Conservation (phyloP, 306 rosid genomes). For the Boehmeria nivea region DNA sequence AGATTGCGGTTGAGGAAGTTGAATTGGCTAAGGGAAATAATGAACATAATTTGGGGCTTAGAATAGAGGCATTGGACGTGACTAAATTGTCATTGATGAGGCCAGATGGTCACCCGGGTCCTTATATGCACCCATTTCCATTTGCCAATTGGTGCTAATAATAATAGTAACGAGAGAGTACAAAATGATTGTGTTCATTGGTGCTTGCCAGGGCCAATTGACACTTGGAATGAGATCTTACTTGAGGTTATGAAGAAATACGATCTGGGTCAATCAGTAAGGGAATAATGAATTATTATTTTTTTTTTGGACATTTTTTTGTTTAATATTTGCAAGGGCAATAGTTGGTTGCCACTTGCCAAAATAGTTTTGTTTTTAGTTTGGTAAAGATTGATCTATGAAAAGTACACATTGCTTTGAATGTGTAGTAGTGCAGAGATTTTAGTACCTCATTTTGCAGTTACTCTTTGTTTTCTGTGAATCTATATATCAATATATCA, state of each 20-base stretch:
- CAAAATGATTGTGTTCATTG: conserved; percentile 96
- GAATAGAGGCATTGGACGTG: conserved; percentile 66
- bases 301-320: not conserved
- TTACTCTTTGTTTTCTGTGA: too few species aligned
- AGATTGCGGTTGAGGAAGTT: conserved; percentile 62
- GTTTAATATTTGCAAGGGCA: not conserved
- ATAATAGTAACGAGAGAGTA: conserved; percentile 51
- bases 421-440: too few species aligned
- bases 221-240: conserved; percentile 86
- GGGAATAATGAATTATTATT: conserved; percentile 20
- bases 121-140: conserved; percentile 81
- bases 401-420: too few species aligned
- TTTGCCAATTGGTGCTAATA: conserved; percentile 46
- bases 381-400: too few species aligned
- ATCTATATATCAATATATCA: too few species aligned
- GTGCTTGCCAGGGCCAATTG: conserved; percentile 92
- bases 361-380: too few species aligned
- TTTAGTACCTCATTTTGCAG: too few species aligned
- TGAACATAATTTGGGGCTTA: conserved; percentile 26
- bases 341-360: conserved; percentile 9
- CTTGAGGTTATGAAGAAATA: conserved; percentile 51
- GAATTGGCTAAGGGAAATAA: conserved; percentile 41
- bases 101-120: conserved; percentile 95
- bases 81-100: conserved; percentile 62
- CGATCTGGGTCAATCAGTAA: conserved; percentile 20